Base-by-base conservation (phyloP, 116 monocot genomes). In the Dioscorea cayenensis region DNA sequence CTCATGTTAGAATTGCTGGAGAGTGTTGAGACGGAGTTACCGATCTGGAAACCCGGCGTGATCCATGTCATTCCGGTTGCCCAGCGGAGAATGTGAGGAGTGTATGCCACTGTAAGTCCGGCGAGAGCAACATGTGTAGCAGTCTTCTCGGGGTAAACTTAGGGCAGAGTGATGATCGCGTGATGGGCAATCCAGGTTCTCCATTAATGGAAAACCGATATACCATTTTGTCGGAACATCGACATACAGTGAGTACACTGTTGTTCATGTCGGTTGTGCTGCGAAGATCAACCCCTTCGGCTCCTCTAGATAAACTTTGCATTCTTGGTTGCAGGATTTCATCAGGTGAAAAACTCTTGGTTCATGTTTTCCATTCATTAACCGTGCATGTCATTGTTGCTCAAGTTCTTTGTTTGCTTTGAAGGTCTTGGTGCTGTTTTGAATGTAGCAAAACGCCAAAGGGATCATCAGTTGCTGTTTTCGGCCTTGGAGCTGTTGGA, bases 121-220 rank as follows among this genome's bases (percentile, higher is more conserved):
- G 78, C 66, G 94, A 94, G 71, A 90, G 90, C 80, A 94, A 90
- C 80, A 88, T 90, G 88, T 90, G 90, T 49, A n/a, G n/a, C n/a
- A 63, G 65, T 28, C 87, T 90, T 51, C 77, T 90, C 6, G 67
- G 90, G 74, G 85, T 90, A 13, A 85, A 90, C 80, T 81, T 83
- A 7, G 88, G 88, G 90, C 17, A 84, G 86, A 18, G 84, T 82
- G 64, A 94, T 94, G 90, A 75, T 86, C 13, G 32, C n/a, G 71
- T 51, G 94, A 90, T 51, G 84, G 78, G 6, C 50, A 94, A 71
- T 80, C 88, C 0, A 77, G 94, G 22, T 94, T 94, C 76, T 82
- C 88, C 6, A 86, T 88, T 68, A 78, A 81, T 2, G 90, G 88
- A 14, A 85, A 90, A 49, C 88, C 94, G n/a, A 84, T 90, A 55